These are phyloP conservation scores for Nepenthes mirabilis DNA, from an alignment of 148 eudicot genomes.

Conservation along the genomic window DNA sequence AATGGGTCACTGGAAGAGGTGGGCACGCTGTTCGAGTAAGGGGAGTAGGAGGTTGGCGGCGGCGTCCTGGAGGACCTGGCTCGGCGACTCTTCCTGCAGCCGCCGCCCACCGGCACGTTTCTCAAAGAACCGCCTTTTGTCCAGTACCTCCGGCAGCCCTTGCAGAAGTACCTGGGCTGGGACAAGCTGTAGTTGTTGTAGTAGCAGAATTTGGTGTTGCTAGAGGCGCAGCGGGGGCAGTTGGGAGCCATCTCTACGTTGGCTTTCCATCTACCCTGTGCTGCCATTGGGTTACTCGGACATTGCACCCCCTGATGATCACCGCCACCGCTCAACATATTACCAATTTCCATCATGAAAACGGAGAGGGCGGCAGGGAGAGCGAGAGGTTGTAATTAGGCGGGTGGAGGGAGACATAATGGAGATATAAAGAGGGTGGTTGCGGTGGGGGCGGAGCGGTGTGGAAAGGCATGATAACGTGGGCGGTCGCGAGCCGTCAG, in stretches of 20 bases:
- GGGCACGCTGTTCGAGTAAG: background rate
- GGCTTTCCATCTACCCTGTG: conserved; percentile 22
- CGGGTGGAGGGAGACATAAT: background rate
- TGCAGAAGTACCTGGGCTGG: conserved; percentile 36
- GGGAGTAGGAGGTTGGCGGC: background rate
- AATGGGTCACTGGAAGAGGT: conserved; percentile 1
- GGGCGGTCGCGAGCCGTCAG: conserved; percentile 34
- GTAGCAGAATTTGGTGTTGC: conserved; percentile 33
- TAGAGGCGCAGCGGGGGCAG: conserved; percentile 34
- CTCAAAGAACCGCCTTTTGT: conserved; percentile 33
- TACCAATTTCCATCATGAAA: background rate
- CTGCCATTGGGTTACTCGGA: conserved; percentile 9
- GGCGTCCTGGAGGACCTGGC: conserved; percentile 9
- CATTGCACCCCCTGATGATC: conserved; percentile 6
- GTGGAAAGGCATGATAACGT: conserved; percentile 12
- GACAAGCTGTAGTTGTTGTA: conserved; percentile 37
- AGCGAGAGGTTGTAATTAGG: background rate
- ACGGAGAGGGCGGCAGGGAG: no score
- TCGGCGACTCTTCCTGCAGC: conserved; percentile 26
- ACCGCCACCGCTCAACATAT: background rate
- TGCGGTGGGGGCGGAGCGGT: background rate
- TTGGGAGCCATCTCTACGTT: conserved; percentile 16
- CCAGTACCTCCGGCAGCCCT: conserved; percentile 36
- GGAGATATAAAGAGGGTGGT: conserved; percentile 4
- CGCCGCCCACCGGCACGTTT: conserved; percentile 32